These are phyloP conservation scores for Kodamaea fungicola DNA, from an alignment of 1,139 yeast genomes.

Conservation along the genomic window DNA sequence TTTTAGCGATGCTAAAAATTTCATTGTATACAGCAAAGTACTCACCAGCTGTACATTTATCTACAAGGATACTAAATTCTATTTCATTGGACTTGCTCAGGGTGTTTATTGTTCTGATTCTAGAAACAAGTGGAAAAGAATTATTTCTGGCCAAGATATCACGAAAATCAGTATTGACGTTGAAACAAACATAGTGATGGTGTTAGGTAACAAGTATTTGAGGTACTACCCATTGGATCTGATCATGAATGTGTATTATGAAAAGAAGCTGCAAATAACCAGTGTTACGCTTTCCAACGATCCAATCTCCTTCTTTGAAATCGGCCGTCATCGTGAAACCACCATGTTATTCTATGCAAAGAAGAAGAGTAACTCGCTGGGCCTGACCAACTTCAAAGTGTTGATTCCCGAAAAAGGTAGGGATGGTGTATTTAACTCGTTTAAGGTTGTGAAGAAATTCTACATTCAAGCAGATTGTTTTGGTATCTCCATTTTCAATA, in stretches of 20 bases:
- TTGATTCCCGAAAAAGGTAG: conserved; percentile 49
- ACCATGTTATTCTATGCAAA: conserved; percentile 54
- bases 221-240: conserved; percentile 57
- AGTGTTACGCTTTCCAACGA: conserved; percentile 37
- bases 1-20: conserved; percentile 20
- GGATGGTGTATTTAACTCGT: conserved; percentile 47
- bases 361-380: conserved; percentile 43
- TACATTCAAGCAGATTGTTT: conserved; percentile 51
- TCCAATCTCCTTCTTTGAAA: conserved; percentile 48
- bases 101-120: conserved; percentile 50
- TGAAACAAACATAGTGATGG: conserved; percentile 53
- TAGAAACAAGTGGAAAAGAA: conserved; percentile 56
- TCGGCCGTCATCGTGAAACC: conserved; percentile 61
- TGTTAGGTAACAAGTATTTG: conserved; percentile 58
- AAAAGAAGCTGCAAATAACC: conserved; percentile 26
- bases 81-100: conserved; percentile 31
- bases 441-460: conserved; percentile 48
- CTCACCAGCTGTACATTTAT: conserved; percentile 26
- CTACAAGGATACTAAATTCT: conserved; percentile 23
- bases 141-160: conserved; percentile 52
- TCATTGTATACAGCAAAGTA: conserved; percentile 24
- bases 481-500: conserved; percentile 56
- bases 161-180: conserved; percentile 62
- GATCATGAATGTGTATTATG: conserved; percentile 38
- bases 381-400: conserved; percentile 50